Evolutionary conservation across 257 asterid species (phyloP), one percentile per base, ranked within the genome.

Genomic region (Voacanga thouarsii): DNA sequence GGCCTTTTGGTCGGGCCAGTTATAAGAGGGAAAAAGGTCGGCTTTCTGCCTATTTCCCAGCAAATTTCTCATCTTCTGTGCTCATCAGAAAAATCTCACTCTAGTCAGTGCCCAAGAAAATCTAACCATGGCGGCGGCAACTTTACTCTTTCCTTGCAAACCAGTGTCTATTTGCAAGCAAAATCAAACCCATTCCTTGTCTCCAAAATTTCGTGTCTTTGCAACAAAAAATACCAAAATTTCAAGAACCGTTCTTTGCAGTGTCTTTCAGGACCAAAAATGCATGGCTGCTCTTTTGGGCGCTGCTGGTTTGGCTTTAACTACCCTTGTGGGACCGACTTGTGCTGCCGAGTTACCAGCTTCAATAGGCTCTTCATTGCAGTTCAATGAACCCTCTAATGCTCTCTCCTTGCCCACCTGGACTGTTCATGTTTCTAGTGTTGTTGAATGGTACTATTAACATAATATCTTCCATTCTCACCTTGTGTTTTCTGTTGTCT

Each of bases 351-450:
- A 88, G 55, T 71, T 82, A 18, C 87, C 91, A 49, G 56, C 74
- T 49, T 43, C 82, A 77, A 43, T 83, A 50, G 81, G 39, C 26
- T 79, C 87, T 41, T 79, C 87, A n/a, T 74, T 83, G 55, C 86
- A 79, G 57, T 75, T 88, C 73, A 82, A 33, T 55, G 99, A 95
- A 82, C 99, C 99, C 11, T 84, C 94, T 76, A 93, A 95, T 87
- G 99, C 98, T 15, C 94, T 95, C 28, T 95, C 99, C 59, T 84
- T 95, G 75, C 97, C 97, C 82, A 95, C 99, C 75, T 95, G 99
- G 98, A 89, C 92, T 71, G 86, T 92, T 81, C 99, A 95, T 73
- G 96, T 95, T 59, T 95, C 99, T 82, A 93, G 98, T 79, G 98
- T 95, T 39, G 92, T 88, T n/a, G 99, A 93, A 86, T 95, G 99